phyloP scores from a whole-genome alignment of 2,329 filamentous ascomycete genomes.

The Hymenoscyphus infarciens region DNA sequence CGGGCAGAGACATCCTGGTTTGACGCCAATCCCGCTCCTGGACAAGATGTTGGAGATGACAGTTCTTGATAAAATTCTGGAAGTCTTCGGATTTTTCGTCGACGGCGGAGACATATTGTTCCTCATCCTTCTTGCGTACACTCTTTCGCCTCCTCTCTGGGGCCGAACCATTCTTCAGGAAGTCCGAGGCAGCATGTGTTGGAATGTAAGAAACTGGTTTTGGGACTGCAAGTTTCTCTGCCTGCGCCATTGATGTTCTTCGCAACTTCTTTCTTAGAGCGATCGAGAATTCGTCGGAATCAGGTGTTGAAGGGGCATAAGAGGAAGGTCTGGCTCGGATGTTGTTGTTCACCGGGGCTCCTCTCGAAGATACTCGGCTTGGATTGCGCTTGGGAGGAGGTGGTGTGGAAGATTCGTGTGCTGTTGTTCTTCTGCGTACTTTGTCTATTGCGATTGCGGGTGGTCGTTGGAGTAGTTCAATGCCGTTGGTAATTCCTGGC shows the following conservation, averaged over 20 bases:
- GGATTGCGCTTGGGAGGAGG: not conserved
- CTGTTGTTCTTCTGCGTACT: not conserved
- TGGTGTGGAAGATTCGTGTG: not conserved
- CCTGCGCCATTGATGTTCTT: constrained; percentile 1
- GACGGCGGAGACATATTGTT: not conserved
- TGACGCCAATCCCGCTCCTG: constrained; percentile 10
- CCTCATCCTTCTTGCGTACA: not conserved
- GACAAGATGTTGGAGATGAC: constrained; percentile 1
- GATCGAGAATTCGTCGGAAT: constrained; percentile 1
- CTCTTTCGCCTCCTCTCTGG: not conserved
- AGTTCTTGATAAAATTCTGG: constrained; percentile 3
- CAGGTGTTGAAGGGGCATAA: not conserved
- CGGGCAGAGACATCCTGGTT: not conserved
- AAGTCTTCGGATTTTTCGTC: constrained; percentile 4
- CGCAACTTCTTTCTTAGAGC: not conserved
- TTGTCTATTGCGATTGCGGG: not conserved
- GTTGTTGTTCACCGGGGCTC: not conserved
- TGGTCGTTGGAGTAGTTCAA: not conserved
- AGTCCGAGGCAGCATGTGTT: constrained; percentile 19
- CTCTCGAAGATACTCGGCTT: not conserved
- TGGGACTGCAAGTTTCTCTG: not conserved
- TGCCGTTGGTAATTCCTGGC: not conserved
- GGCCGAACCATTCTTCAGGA: constrained; percentile 6
- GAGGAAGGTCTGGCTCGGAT: constrained; percentile 2
- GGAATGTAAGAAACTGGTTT: constrained; percentile 15